A percentile compares a stretch with the other conserved stretches of the same genome.
Conservation (phyloP, 78 protist species). For the Dictyostelium capitatum region DNA sequence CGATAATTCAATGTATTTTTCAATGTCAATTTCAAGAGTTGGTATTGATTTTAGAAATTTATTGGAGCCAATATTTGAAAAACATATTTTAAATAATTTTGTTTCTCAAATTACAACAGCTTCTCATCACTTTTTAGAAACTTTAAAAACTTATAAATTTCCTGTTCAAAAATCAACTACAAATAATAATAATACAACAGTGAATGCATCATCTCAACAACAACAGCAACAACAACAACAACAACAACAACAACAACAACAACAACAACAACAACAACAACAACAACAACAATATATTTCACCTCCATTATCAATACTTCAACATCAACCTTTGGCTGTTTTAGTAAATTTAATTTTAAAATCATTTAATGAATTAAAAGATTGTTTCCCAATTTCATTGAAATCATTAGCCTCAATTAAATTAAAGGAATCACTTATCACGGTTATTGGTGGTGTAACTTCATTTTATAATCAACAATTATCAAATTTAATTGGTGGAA, state of each 20-base stretch:
- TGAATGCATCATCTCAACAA: not conserved
- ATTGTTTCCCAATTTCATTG: slow-evolving; percentile 57
- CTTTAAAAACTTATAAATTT: slow-evolving; percentile 67
- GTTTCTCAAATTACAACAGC: slow-evolving; percentile 43
- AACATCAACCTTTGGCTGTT: slow-evolving; percentile 70
- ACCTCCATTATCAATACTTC: slow-evolving; percentile 45
- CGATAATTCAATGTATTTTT: slow-evolving; percentile 72
- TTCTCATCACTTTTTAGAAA: slow-evolving; percentile 57
- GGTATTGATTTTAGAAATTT: slow-evolving; percentile 62
- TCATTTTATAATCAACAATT: slow-evolving; percentile 50
- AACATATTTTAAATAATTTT: slow-evolving; percentile 30
- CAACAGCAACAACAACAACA: not conserved
- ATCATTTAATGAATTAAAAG: slow-evolving; percentile 61
- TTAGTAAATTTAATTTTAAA: slow-evolving; percentile 43
- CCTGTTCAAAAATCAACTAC: slow-evolving; percentile 5
- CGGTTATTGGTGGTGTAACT: slow-evolving; percentile 39
- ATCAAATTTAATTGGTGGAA: slow-evolving; percentile 1
- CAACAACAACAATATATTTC: not conserved
- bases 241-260: not conserved
- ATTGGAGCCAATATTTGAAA: slow-evolving; percentile 64
- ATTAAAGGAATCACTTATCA: slow-evolving; percentile 29
- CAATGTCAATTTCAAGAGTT: slow-evolving; percentile 79
- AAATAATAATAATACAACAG: not conserved
- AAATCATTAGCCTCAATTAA: not conserved
- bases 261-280: not conserved